Base-by-base conservation (phyloP, 2,329 filamentous ascomycete species). In the Corynespora cassiicola region DNA sequence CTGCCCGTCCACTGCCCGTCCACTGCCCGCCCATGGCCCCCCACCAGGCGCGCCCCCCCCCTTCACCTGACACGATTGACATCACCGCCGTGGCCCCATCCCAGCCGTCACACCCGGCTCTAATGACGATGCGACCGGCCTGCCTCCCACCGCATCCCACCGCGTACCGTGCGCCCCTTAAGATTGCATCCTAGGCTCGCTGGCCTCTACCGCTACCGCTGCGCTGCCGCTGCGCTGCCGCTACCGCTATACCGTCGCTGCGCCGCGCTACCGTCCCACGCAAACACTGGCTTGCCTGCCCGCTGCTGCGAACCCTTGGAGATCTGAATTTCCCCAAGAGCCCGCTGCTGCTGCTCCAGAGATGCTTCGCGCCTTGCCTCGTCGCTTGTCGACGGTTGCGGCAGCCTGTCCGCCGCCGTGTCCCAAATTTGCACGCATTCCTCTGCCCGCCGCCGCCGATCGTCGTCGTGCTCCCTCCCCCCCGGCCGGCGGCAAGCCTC, bases 401-500 rank as follows among this genome's bases (percentile, higher is more conserved):
- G n/a, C 15, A 10, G 31, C 31, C 31, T 7, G 15, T 16, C 31
- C 10, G 19, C 19, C 20, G 21, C 21, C 6, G 16, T 14, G 11
- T 33, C 20, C 12, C 20, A 7, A 12, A 20, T 26, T 9, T 17
- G 12, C 11, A 20, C 18, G 15, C 28, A 17, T 20, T 19, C 45
- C 48, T 38, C 25, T 50, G 43, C 47, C 41, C 47, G 48, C 40
- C 36, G 47, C 42, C 38, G 36, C 37, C 39, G 39, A 39, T 42
- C 42, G 47, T 41, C 42, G 46, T 36, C 36, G 31, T 36, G 58
- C 56, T 61, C 56, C 6, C 38, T 47, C 40, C 36, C 22, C 42
- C 40, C 22, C n/a, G n/a, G n/a, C n/a, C n/a, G n/a, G 19, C 39
- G 27, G 32, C 32, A 36, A 40, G 41, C 27, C 34, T 35, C 43